Evolutionary conservation across 2,329 filamentous ascomycete species (phyloP), one percentile per base, ranked within the genome.

Genomic region (Fusarium austroafricanum): DNA sequence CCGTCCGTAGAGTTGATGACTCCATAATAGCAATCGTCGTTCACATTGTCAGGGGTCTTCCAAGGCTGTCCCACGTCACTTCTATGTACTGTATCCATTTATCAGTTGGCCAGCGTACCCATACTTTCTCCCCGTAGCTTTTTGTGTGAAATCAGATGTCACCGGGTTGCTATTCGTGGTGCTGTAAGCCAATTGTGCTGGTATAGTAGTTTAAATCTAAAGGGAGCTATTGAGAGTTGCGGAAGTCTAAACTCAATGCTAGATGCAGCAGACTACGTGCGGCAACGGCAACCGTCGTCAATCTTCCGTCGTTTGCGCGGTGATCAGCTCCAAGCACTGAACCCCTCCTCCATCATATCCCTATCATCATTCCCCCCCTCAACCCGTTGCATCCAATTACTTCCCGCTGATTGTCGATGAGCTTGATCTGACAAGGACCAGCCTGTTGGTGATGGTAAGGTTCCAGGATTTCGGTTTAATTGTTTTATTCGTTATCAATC

Each of bases 381-480:
- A 20, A 42, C 21, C 53, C 40, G 43, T 55, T 55, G 20, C 50
- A 35, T 52, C 59, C 53, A 55, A 55, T 61, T 45, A 28, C 45
- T 20, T 53, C 20, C 38, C 42, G 39, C 23, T 61, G 50, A 65
- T 69, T 42, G 37, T 57, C 52, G 42, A 51, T 65, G 61, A 64
- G 50, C 57, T 44, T 62, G 55, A 67, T 72, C 61, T 63, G 61
- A 60, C 71, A 69, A 63, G 69, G 71, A 69, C 71, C 71, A 72
- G 71, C 53, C 56, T 31, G 28, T 67, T 65, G 69, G 64, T 69
- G 56, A 54, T 37, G 18, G 46, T 67, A 56, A 72, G 56, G 57
- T 65, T 43, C 67, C 60, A 61, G 68, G 61, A 59, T 71, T 38
- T 62, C 55, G 44, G 50, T 56, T 51, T 51, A 20, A 31, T 47